Conservation (phyloP, 1,284 basidiomycete genomes). For the Tilletia indica region DNA sequence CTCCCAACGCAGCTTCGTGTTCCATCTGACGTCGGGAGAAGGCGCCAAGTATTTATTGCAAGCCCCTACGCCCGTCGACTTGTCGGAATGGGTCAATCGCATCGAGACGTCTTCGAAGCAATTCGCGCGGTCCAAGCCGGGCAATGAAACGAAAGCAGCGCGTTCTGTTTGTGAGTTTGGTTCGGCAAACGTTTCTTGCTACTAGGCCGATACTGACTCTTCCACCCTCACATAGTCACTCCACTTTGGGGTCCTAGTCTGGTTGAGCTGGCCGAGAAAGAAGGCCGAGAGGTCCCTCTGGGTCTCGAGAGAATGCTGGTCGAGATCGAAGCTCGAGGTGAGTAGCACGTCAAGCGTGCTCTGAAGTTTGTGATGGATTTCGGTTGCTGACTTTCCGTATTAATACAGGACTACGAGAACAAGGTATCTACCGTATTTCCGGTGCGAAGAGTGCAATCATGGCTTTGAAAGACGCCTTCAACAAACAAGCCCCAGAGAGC, state of each 20-base stretch:
- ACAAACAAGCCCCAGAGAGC: slow-evolving; percentile 37
- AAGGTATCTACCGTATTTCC: slow-evolving; percentile 55
- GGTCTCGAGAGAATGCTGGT: slow-evolving; percentile 51
- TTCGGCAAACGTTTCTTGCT: background rate
- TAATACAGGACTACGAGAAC: slow-evolving; percentile 40
- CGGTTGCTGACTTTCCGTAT: background rate
- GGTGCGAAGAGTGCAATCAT: slow-evolving; percentile 50
- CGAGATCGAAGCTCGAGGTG: slow-evolving; percentile 49
- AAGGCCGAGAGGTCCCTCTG: slow-evolving; percentile 39
- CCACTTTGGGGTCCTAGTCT: slow-evolving; percentile 41
- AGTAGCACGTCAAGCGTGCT: background rate
- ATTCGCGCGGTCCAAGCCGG: slow-evolving; percentile 15
- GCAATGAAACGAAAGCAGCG: background rate
- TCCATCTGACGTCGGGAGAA: slow-evolving; percentile 46
- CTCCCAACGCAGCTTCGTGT: slow-evolving; percentile 44
- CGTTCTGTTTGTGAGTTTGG: slow-evolving; percentile 5
- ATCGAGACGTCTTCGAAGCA: slow-evolving; percentile 38
- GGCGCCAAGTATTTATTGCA: slow-evolving; percentile 49
- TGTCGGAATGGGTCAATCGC: slow-evolving; percentile 41
- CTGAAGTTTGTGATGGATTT: background rate
- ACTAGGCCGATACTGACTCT: background rate
- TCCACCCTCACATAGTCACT: slow-evolving; percentile 19
- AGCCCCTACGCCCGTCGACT: slow-evolving; percentile 40
- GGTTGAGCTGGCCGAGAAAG: slow-evolving; percentile 37
- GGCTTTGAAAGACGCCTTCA: slow-evolving; percentile 38